A percentile compares a stretch with the other conserved stretches of the same genome.
Conservation (phyloP, 208 protist species). For the Strigomonas oncopelti region DNA sequence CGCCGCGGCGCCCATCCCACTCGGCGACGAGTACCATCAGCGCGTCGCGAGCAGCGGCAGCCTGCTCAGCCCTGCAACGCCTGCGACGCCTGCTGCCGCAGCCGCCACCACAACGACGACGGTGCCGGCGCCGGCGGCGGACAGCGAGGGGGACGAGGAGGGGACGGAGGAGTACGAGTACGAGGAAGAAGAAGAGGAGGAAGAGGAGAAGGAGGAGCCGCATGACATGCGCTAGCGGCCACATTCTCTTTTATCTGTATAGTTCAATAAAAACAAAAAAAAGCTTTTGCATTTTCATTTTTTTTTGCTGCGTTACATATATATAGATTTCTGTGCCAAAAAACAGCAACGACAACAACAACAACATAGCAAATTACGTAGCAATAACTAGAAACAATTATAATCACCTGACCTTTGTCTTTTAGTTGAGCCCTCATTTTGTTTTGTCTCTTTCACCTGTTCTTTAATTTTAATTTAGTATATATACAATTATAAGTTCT, state of each 20-base stretch:
- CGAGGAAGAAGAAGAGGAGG: slow-evolving; percentile 9
- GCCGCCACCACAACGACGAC: no score
- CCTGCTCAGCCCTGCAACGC: not conserved
- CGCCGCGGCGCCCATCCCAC: slow-evolving; percentile 23
- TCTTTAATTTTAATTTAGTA: not conserved
- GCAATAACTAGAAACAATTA: no score
- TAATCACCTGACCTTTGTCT: no score
- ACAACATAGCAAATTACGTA: no score
- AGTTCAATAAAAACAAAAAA: not conserved
- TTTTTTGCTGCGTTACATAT: no score
- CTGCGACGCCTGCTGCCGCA: not conserved
- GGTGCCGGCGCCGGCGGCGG: not conserved
- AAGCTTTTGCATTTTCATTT: slow-evolving; percentile 12
- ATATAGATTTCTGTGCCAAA: not conserved
- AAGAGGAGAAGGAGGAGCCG: slow-evolving; percentile 9
- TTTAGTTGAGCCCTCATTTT: not conserved
- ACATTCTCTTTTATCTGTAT: not conserved
- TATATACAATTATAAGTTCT: no score
- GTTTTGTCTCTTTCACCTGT: not conserved
- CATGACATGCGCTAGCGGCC: not conserved
- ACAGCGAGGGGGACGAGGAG: slow-evolving; percentile 17
- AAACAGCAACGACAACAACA: no score
- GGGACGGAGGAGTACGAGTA: slow-evolving; percentile 15
- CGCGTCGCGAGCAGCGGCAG: slow-evolving; percentile 12
- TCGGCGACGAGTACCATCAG: slow-evolving; percentile 34